Evolutionary conservation across 2,329 filamentous ascomycete species (phyloP).

Genomic region (Ophiostoma sp.): DNA sequence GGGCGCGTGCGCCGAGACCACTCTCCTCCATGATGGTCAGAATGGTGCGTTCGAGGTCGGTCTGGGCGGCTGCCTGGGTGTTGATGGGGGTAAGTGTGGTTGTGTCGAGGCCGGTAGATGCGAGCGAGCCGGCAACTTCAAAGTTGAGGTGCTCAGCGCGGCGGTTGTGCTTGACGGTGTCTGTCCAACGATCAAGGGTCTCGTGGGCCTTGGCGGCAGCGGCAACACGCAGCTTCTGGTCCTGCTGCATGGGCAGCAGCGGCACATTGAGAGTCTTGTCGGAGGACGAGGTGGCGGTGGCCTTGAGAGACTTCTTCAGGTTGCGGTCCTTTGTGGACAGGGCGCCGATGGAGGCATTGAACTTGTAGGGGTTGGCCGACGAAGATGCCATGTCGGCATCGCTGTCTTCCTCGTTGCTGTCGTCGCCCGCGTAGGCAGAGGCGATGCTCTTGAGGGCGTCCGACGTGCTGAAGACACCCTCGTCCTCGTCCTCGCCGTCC

Average conservation of each 20-base stretch:
- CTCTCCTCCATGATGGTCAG: conserved; percentile 86
- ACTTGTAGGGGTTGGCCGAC: conserved; percentile 20
- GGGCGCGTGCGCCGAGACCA: conserved; percentile 55
- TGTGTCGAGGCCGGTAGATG: conserved; percentile 53
- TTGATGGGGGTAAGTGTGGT: conserved; percentile 52
- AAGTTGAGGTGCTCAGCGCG: conserved; percentile 86
- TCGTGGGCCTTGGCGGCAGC: conserved; percentile 91
- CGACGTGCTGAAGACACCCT: conserved; percentile 1
- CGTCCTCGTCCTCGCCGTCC: conserved; percentile 14
- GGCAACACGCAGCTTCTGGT: conserved; percentile 70
- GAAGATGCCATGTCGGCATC: conserved; percentile 37
- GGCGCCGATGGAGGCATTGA: conserved; percentile 10
- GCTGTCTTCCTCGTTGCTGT: conserved; percentile 40
- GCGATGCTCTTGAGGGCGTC: conserved; percentile 64
- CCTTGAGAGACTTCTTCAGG: conserved; percentile 70
- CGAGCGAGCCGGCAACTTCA: conserved; percentile 69
- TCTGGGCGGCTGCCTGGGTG: conserved; percentile 57
- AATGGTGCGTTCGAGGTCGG: conserved; percentile 79
- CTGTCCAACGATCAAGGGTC: conserved; percentile 83
- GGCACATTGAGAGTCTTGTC: conserved; percentile 74
- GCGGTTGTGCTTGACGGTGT: conserved; percentile 91
- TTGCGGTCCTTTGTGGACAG: conserved; percentile 17
- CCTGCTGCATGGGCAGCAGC: conserved; percentile 78
- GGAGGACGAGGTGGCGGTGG: conserved; percentile 53
- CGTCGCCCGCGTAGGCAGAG: conserved; percentile 57